phyloP scores from a whole-genome alignment of 192 early-diverging fungal genomes.

The Chytriomyces sp. region DNA sequence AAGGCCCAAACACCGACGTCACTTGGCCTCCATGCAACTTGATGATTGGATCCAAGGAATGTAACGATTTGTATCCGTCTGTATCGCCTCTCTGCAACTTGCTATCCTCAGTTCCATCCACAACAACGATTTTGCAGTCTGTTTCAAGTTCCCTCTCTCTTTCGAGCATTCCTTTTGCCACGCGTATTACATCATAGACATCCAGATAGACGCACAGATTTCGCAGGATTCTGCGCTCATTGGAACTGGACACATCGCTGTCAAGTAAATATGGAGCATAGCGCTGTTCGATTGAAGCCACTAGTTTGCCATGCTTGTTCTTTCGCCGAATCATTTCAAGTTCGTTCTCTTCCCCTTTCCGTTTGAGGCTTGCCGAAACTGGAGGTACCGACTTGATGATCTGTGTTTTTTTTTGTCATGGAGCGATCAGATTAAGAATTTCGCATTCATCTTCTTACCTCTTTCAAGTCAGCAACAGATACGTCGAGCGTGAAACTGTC shows the following conservation, averaged over 20 bases:
- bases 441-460: slow-evolving; percentile 52
- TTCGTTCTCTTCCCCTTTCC: background rate
- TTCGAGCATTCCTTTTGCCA: slow-evolving; percentile 22
- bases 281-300: slow-evolving; percentile 10
- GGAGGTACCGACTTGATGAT: slow-evolving; percentile 30
- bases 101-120: background rate
- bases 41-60: slow-evolving; percentile 4
- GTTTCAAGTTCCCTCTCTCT: background rate
- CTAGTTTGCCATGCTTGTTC: slow-evolving; percentile 11
- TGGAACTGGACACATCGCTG: slow-evolving; percentile 2
- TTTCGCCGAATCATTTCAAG: background rate
- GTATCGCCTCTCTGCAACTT: background rate
- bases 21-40: slow-evolving; percentile 28
- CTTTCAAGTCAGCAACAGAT: slow-evolving; percentile 52
- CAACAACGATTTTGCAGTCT: background rate
- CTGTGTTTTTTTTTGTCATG: background rate
- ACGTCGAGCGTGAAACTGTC: slow-evolving; percentile 72
- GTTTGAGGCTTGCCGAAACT: background rate
- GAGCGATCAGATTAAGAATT: slow-evolving; percentile 13
- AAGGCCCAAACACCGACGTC: slow-evolving; percentile 8
- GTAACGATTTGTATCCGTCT: slow-evolving; percentile 5
- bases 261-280: slow-evolving; percentile 9
- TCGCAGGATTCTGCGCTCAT: slow-evolving; percentile 35
- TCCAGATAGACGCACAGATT: slow-evolving; percentile 41
- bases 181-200: slow-evolving; percentile 13